These are phyloP conservation scores for Boletus rubropictus DNA, from an alignment of 768 basidiomycete genomes.

Conservation along the genomic window DNA sequence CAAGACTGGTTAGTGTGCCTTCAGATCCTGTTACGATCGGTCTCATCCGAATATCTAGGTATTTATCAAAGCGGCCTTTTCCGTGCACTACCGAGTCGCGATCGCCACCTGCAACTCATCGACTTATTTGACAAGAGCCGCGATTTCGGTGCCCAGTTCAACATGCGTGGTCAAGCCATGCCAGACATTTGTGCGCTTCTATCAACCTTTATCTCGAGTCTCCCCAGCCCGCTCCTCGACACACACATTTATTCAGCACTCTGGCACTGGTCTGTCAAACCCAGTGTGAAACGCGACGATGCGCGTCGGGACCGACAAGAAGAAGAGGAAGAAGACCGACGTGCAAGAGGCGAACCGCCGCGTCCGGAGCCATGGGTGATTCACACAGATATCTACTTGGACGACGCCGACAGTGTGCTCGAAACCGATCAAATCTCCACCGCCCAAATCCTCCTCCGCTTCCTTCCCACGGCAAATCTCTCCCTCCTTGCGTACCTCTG, in stretches of 20 bases:
- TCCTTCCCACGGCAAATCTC: slow-evolving; percentile 39
- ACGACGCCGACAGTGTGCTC: slow-evolving; percentile 17
- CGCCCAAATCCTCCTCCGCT: slow-evolving; percentile 46
- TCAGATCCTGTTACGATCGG: not conserved
- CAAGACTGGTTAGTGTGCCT: slow-evolving; percentile 32
- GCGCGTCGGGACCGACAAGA: slow-evolving; percentile 26
- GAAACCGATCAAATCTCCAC: slow-evolving; percentile 33
- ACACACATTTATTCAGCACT: slow-evolving; percentile 37
- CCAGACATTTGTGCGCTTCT: slow-evolving; percentile 43
- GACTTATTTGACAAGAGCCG: slow-evolving; percentile 34
- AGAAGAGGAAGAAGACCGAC: slow-evolving; percentile 30
- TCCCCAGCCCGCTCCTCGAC: slow-evolving; percentile 44
- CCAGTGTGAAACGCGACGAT: slow-evolving; percentile 35
- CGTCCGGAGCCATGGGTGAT: slow-evolving; percentile 7
- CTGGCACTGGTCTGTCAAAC: slow-evolving; percentile 40
- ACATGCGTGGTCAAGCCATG: slow-evolving; percentile 34
- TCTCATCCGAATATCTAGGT: slow-evolving; percentile 24
- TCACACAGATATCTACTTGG: slow-evolving; percentile 14
- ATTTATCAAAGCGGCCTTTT: slow-evolving; percentile 40
- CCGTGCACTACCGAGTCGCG: slow-evolving; percentile 37
- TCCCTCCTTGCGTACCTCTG: slow-evolving; percentile 42
- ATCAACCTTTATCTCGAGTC: slow-evolving; percentile 41
- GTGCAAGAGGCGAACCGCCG: slow-evolving; percentile 24
- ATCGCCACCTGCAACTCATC: slow-evolving; percentile 36
- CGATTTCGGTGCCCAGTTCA: slow-evolving; percentile 19